Conservation (phyloP, 2,329 filamentous ascomycete genomes). For the Arachnopeziza araneosa region DNA sequence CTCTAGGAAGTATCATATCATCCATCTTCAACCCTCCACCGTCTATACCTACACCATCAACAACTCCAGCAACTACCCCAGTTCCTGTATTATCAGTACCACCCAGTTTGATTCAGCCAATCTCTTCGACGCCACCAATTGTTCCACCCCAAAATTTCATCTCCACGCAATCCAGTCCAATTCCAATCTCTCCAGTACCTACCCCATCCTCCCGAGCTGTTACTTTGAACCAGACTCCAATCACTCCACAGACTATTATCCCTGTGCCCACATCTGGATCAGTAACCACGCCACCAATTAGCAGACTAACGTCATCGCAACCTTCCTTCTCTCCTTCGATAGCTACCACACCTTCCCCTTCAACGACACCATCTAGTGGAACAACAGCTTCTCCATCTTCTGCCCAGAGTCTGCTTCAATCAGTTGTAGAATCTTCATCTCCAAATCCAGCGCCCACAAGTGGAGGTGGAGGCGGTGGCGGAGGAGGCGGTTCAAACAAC, state of each 20-base stretch:
- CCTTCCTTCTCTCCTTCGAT: not conserved
- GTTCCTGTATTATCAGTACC: not conserved
- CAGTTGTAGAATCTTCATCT: not conserved
- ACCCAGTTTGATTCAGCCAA: no score
- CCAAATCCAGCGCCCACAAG: not conserved
- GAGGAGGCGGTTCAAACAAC: not conserved
- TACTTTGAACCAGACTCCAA: not conserved
- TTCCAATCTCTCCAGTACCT: not conserved
- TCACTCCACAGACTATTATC: not conserved
- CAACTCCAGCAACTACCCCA: not conserved
- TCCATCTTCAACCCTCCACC: not conserved
- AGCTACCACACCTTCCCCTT: not conserved
- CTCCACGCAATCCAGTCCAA: no score
- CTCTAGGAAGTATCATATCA: not conserved
- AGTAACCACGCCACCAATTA: not conserved
- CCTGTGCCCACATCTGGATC: not conserved
- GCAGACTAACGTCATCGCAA: not conserved
- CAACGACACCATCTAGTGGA: not conserved
- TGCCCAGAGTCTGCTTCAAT: not conserved
- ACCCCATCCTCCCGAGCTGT: not conserved
- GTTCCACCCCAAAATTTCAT: no score
- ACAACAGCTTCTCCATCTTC: not conserved
- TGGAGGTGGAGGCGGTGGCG: not conserved
- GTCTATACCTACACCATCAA: not conserved
- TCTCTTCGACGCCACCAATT: no score